Evolutionary conservation across 805 yeast species (phyloP).

Genomic region (Schwanniomyces polymorphus): DNA sequence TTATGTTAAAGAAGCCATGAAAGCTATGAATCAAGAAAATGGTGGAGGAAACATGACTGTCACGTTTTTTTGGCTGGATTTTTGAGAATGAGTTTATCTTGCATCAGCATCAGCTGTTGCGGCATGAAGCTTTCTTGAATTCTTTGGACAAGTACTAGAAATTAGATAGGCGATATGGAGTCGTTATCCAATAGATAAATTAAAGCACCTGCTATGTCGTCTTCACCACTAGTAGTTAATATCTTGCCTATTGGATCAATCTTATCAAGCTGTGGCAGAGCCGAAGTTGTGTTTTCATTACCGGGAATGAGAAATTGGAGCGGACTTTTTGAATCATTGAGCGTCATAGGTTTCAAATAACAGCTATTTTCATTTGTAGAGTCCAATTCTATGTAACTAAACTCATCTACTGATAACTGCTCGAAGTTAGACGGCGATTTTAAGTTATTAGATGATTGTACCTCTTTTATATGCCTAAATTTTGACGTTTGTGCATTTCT

Average conservation of each 20-base stretch:
- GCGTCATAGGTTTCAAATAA: not conserved
- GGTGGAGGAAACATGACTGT: not conserved
- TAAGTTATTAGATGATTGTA: not conserved
- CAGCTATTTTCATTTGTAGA: not conserved
- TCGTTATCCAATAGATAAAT: constrained; percentile 4
- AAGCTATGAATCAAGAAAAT: not conserved
- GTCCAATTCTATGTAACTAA: not conserved
- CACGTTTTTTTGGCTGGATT: not conserved
- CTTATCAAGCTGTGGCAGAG: not conserved
- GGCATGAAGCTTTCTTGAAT: not conserved
- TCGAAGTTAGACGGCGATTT: not conserved
- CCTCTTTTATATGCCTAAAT: not conserved
- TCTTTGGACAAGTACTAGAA: not conserved
- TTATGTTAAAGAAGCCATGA: not conserved
- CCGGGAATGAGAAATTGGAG: not conserved
- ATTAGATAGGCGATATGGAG: not conserved
- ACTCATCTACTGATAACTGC: not conserved
- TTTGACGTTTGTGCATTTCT: not conserved
- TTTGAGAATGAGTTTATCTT: not conserved
- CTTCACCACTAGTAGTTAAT: not conserved
- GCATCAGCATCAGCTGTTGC: not conserved
- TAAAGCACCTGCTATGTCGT: constrained; percentile 7
- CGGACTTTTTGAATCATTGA: not conserved
- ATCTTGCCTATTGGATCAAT: not conserved
- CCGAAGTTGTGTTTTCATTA: not conserved